Percentiles rank a stretch among this genome's conserved stretches.
Evolutionary conservation across 805 yeast species (phyloP).

Genomic region (Nematodospora valgi): DNA sequence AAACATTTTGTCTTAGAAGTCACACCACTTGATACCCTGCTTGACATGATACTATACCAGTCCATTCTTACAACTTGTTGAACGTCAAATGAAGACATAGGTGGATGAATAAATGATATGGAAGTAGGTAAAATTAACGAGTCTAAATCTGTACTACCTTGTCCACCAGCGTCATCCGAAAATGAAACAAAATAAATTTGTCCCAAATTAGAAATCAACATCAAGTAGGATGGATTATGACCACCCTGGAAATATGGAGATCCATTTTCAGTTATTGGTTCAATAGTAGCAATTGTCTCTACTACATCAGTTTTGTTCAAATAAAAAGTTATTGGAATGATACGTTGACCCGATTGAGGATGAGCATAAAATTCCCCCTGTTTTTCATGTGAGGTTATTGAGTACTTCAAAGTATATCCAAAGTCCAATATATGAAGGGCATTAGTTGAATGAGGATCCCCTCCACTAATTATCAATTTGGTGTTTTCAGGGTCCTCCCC

Average conservation of each 20-base stretch:
- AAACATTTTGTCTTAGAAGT: conserved; percentile 44
- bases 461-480: conserved; percentile 66
- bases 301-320: conserved; percentile 13
- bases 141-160: conserved; percentile 20
- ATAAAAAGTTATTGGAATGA: conserved; percentile 23
- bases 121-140: conserved; percentile 68
- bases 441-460: conserved; percentile 40
- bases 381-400: conserved; percentile 76
- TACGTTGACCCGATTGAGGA: conserved; percentile 45
- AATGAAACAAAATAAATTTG: conserved; percentile 59
- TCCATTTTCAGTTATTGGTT: conserved; percentile 30
- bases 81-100: conserved; percentile 54
- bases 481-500: conserved; percentile 79
- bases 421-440: conserved; percentile 58
- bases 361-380: conserved; percentile 76
- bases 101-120: conserved; percentile 74
- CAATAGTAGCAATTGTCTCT: conserved; percentile 25
- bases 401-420: conserved; percentile 75
- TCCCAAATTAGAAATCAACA: conserved; percentile 61
- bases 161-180: conserved; percentile 31
- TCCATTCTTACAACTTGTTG: conserved; percentile 53
- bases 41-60: conserved; percentile 74
- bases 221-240: conserved; percentile 67
- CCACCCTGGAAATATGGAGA: conserved; percentile 80
- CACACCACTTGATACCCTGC: conserved; percentile 29